A percentile compares a stretch with the other conserved stretches of the same genome.
phyloP scores from a whole-genome alignment of 495 filamentous ascomycete species.

The Cercophora samala region DNA sequence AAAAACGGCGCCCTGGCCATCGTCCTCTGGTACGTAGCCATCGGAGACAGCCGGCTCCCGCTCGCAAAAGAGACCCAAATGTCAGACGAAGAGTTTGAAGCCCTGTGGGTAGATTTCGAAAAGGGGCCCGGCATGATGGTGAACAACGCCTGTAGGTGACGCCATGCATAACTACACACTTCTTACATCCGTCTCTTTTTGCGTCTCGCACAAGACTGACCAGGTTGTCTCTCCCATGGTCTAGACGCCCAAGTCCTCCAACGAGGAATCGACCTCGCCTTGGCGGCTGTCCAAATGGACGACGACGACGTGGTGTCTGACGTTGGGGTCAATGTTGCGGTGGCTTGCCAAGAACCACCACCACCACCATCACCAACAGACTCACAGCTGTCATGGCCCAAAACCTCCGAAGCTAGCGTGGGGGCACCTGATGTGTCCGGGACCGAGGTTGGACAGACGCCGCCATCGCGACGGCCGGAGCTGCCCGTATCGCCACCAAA shows the following conservation, averaged over 20 bases:
- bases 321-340: background rate
- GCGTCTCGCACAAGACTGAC: too few species aligned
- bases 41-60: background rate
- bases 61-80: background rate
- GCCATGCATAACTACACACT: too few species aligned
- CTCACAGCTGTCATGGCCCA: background rate
- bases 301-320: background rate
- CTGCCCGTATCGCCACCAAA: background rate
- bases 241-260: background rate
- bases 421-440: background rate
- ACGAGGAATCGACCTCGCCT: background rate
- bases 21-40: constrained; percentile 18
- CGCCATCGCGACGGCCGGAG: background rate
- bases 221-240: background rate
- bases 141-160: background rate
- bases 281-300: background rate
- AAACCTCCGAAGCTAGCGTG: background rate
- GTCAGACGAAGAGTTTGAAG: background rate
- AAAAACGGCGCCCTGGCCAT: constrained; percentile 17
- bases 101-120: background rate
- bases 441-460: background rate
- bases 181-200: too few species aligned
- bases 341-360: background rate
- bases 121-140: background rate
- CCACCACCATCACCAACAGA: background rate